A percentile compares a stretch with the other conserved stretches of the same genome.
These are phyloP conservation scores for Arthroderma sp. DNA, from an alignment of 2,329 filamentous ascomycete species.

Conservation along the genomic window DNA sequence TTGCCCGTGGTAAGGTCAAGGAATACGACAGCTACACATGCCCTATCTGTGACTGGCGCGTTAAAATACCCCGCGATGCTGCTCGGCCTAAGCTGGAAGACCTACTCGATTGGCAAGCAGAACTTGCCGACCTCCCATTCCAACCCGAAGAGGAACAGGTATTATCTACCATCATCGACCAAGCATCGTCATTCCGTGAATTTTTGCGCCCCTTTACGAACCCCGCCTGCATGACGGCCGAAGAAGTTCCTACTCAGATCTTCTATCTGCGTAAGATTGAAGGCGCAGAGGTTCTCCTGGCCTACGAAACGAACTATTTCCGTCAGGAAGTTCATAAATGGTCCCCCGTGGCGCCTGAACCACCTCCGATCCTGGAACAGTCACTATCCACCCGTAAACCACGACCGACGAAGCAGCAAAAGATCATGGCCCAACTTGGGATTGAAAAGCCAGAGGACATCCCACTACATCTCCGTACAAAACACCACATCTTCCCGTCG, in stretches of 20 bases:
- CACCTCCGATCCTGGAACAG: conserved; percentile 73
- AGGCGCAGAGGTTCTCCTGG: conserved; percentile 82
- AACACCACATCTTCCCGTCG: conserved; percentile 50
- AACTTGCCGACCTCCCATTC: conserved; percentile 71
- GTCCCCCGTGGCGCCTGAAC: conserved; percentile 74
- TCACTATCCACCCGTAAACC: conserved; percentile 92
- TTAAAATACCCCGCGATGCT: conserved; percentile 92
- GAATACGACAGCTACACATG: conserved; percentile 98
- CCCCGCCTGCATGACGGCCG: conserved; percentile 64
- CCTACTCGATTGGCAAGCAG: conserved; percentile 68
- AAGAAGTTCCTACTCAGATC: conserved; percentile 77
- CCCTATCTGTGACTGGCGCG: conserved; percentile 92
- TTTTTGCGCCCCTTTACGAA: conserved; percentile 74
- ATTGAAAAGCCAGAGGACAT: conserved; percentile 85
- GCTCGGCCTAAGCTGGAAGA: conserved; percentile 92
- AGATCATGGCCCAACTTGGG: conserved; percentile 77
- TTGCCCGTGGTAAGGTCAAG: conserved; percentile 93
- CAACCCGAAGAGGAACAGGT: conserved; percentile 90
- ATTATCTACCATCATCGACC: conserved; percentile 72
- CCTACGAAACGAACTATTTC: conserved; percentile 95
- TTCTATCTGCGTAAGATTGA: conserved; percentile 97
- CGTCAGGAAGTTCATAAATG: conserved; percentile 90
- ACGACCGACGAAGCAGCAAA: conserved; percentile 90
- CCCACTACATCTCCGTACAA: conserved; percentile 68
- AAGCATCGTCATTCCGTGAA: conserved; percentile 70